Evolutionary conservation across 2,329 filamentous ascomycete genomes (phyloP), one percentile per base, ranked within the genome.

Genomic region (Calonectria naviculata): DNA sequence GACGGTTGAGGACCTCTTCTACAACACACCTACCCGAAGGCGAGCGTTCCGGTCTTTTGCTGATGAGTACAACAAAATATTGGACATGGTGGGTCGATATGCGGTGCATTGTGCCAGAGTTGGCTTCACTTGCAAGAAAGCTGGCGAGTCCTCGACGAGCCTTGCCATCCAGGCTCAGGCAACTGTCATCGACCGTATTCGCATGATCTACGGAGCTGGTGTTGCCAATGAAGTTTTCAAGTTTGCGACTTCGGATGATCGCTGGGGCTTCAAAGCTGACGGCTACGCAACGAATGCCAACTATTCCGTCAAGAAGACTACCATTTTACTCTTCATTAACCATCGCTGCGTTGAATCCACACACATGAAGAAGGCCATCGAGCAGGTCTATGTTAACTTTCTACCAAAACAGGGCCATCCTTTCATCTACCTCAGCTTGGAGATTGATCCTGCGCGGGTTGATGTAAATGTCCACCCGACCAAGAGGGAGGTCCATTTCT

Each of bases 401-500:
- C 85, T 99, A 5, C 97, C 97, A 0, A 99, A 98, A 83, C 95
- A 94, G 38, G 95, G 95, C 2, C 97, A 98, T 80, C 97, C 97
- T 0, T 99, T 98, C 81, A 87, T 96, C 68, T 99, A 99, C 80
- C 87, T 99, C 29, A 97, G 93, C 79, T 88, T 99, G 3, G 94
- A 98, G 71, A 97, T 99, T 68, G 95, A 98, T 76, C 96, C 97
- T 1, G 91, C 93, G 29, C 89, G 96, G 65, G 95, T 99, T 5
- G 97, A 99, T 81, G 97, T 99, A 80, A 99, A 99, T 77, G 93
- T 99, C 0, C 97, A 99, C 82, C 97, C 97, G 0, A 99, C 97
- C 0, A 99, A 99, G 82, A 89, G 95, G 62, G 96, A 99, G 80
- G 97, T 99, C 24, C 97, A 98, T 79, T 98, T 99, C 78, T 87